Conservation (phyloP, 1,284 basidiomycete species). For the Coriolopsis trogii region DNA sequence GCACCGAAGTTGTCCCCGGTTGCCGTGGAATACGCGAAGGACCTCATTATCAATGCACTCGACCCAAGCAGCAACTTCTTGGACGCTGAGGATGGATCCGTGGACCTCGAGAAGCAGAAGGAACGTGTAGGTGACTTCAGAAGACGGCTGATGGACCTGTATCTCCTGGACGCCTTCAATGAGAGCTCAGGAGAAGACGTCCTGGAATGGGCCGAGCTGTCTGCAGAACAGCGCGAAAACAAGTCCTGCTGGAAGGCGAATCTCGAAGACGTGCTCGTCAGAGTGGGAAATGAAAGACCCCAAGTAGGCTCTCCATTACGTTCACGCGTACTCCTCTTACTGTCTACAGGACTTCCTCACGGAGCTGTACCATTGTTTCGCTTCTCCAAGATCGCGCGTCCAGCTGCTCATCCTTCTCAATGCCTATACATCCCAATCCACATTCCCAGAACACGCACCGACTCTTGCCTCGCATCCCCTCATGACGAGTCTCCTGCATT, state of each 20-base stretch:
- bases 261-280: conserved; percentile 71
- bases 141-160: conserved; percentile 68
- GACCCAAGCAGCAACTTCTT: conserved; percentile 25
- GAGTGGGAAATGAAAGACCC: conserved; percentile 61
- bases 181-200: conserved; percentile 73
- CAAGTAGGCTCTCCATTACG: conserved; percentile 48
- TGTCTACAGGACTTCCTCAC: conserved; percentile 60
- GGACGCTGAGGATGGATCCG: conserved; percentile 12
- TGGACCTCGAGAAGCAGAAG: conserved; percentile 36
- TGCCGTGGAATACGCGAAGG: conserved; percentile 68
- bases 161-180: conserved; percentile 73
- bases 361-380: conserved; percentile 64
- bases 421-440: conserved; percentile 54
- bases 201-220: conserved; percentile 70
- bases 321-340: background rate
- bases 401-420: conserved; percentile 70
- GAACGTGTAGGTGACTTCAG: conserved; percentile 63
- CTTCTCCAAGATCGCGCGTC: conserved; percentile 59
- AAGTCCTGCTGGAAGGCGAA: conserved; percentile 73
- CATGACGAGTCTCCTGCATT: conserved; percentile 60
- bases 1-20: conserved; percentile 65
- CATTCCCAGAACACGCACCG: conserved; percentile 46
- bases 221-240: conserved; percentile 59
- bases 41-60: conserved; percentile 66
- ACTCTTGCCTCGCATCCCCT: conserved; percentile 65